Evolutionary conservation across 805 yeast genomes (phyloP).

Genomic region (Candida awuae): DNA sequence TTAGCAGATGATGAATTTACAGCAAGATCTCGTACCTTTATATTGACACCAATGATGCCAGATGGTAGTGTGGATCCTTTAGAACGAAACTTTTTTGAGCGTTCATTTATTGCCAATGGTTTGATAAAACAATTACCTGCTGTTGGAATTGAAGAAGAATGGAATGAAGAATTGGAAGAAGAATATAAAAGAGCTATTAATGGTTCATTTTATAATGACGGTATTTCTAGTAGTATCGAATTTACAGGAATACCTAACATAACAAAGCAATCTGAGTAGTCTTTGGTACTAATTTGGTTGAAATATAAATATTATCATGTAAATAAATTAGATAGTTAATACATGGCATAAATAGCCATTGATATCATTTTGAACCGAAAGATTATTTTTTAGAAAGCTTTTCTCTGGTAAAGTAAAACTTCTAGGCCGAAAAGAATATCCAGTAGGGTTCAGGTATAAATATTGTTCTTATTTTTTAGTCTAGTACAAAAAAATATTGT

Average conservation of each 20-base stretch:
- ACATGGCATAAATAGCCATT: no score
- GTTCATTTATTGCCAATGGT: constrained; percentile 24
- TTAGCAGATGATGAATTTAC: constrained; percentile 1
- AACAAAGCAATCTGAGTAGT: no score
- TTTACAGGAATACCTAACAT: constrained; percentile 5
- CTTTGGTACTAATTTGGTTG: neutral
- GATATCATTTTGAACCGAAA: no score
- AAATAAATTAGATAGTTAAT: no score
- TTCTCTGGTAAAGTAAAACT: no score
- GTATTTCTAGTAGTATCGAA: neutral
- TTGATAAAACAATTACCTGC: constrained; percentile 17
- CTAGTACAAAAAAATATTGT: no score
- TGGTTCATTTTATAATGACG: constrained; percentile 5
- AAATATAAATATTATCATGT: no score
- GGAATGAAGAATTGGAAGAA: constrained; percentile 12
- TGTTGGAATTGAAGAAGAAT: constrained; percentile 19
- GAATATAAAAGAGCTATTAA: constrained; percentile 9
- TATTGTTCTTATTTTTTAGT: no score
- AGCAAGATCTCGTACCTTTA: constrained; percentile 15
- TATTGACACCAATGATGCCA: constrained; percentile 21
- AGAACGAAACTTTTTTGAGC: constrained; percentile 28
- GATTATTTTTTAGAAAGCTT: no score
- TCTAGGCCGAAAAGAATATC: no score
- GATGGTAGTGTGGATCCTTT: constrained; percentile 9
- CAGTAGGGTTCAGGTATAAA: no score